Conservation (phyloP, 331 rosid species). For the Rhamnella rubrinervis region DNA sequence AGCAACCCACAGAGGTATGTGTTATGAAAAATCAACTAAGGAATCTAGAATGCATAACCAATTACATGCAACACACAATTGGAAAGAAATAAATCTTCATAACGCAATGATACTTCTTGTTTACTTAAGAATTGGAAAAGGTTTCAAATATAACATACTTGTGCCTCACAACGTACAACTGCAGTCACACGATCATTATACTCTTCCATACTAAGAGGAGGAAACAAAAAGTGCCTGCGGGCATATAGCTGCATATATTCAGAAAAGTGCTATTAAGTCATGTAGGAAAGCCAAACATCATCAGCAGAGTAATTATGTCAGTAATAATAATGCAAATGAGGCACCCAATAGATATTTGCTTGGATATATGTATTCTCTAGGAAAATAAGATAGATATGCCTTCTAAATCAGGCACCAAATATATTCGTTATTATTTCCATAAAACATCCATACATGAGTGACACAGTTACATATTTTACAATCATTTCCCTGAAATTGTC, state of each 20-base stretch:
- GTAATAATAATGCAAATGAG: not conserved
- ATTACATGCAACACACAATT: not conserved
- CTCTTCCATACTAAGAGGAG: slow-evolving; percentile 80
- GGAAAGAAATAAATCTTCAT: not conserved
- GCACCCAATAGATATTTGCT: not conserved
- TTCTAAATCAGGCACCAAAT: not conserved
- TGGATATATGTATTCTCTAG: not conserved
- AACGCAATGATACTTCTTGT: slow-evolving; percentile 1
- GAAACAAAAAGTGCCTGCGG: slow-evolving; percentile 91
- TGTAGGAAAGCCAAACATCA: slow-evolving; percentile 17
- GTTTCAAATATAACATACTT: slow-evolving; percentile 42
- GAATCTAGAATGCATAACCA: not conserved
- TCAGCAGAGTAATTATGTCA: not conserved
- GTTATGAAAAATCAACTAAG: too few species aligned
- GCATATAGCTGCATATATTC: slow-evolving; percentile 78
- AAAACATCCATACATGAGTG: not conserved
- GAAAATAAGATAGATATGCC: not conserved
- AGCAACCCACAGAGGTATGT: too few species aligned
- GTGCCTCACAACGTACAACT: slow-evolving; percentile 97
- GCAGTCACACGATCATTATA: slow-evolving; percentile 83
- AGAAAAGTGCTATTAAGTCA: slow-evolving; percentile 29
- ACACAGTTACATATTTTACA: too few species aligned
- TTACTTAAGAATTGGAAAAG: not conserved
- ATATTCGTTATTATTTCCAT: too few species aligned
- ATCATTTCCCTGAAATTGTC: too few species aligned